These are phyloP conservation scores for Cryptococcus sp. DNA, from an alignment of 1,284 basidiomycete genomes.

Conservation along the genomic window DNA sequence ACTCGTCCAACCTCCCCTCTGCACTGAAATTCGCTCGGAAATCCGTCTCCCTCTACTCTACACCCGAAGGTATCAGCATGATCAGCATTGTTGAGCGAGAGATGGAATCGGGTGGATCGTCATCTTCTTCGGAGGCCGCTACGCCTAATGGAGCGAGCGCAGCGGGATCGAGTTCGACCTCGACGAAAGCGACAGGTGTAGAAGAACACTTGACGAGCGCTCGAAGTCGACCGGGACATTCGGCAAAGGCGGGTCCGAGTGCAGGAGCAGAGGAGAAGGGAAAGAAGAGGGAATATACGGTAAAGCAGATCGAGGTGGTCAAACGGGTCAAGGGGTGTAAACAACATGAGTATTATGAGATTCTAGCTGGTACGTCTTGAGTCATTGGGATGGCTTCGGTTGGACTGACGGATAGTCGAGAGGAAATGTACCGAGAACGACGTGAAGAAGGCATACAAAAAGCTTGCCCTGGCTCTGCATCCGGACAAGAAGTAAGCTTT, in stretches of 20 bases:
- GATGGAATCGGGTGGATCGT: slow-evolving; percentile 19
- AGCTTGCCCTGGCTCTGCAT: slow-evolving; percentile 90
- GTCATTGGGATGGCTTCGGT: neutral
- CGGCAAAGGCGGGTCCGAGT: slow-evolving; percentile 3
- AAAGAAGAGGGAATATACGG: slow-evolving; percentile 74
- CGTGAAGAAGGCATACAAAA: slow-evolving; percentile 95
- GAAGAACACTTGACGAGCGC: slow-evolving; percentile 45
- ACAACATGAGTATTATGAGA: slow-evolving; percentile 88
- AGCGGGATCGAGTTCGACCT: slow-evolving; percentile 1
- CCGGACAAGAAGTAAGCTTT: slow-evolving; percentile 77
- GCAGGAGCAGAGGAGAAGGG: slow-evolving; percentile 18
- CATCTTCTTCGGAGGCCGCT: neutral
- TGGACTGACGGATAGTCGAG: slow-evolving; percentile 52
- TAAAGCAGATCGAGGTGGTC: slow-evolving; percentile 78
- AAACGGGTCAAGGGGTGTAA: slow-evolving; percentile 81
- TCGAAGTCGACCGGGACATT: slow-evolving; percentile 31
- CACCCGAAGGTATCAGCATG: slow-evolving; percentile 61
- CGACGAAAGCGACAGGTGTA: slow-evolving; percentile 39
- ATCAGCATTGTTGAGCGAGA: slow-evolving; percentile 45
- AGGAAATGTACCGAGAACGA: slow-evolving; percentile 81
- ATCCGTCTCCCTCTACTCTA: slow-evolving; percentile 75
- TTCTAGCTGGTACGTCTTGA: slow-evolving; percentile 55
- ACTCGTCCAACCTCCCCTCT: slow-evolving; percentile 63
- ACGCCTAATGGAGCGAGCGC: slow-evolving; percentile 8
- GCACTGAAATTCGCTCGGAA: slow-evolving; percentile 90